Conservation (phyloP, 1,284 basidiomycete species). For the Heterobasidion annosum region DNA sequence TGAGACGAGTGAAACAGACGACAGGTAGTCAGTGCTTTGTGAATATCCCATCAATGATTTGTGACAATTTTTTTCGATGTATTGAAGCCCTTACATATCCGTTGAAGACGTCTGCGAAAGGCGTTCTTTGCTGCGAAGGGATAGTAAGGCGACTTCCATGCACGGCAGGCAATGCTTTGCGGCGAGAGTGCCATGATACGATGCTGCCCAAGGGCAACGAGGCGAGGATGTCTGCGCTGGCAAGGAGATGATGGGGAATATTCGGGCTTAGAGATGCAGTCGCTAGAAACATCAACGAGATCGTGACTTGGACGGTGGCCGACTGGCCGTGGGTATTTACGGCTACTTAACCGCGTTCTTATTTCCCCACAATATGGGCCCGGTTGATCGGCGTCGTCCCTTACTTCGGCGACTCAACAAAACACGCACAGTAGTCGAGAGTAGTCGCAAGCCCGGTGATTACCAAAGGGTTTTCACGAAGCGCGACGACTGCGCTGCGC, state of each 20-base stretch:
- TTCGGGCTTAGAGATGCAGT: too few species aligned
- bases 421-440: too few species aligned
- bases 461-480: too few species aligned
- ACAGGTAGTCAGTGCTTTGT: not conserved
- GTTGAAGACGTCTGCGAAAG: too few species aligned
- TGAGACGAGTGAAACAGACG: not conserved
- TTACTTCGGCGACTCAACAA: too few species aligned
- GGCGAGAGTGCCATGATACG: not conserved
- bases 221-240: not conserved
- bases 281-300: too few species aligned
- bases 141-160: not conserved
- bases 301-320: not conserved
- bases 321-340: not conserved
- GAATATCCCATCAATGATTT: not conserved
- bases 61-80: not conserved
- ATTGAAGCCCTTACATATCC: too few species aligned
- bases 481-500: too few species aligned
- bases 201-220: not conserved
- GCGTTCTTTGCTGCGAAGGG: too few species aligned
- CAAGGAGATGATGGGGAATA: not conserved
- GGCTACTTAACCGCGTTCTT: not conserved
- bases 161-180: not conserved
- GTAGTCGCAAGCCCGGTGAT: too few species aligned
- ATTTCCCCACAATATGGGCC: not conserved
- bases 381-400: not conserved